A percentile compares a stretch with the other conserved stretches of the same genome.
These are phyloP conservation scores for Fraxinus americana DNA, from an alignment of 257 asterid genomes.

Conservation along the genomic window DNA sequence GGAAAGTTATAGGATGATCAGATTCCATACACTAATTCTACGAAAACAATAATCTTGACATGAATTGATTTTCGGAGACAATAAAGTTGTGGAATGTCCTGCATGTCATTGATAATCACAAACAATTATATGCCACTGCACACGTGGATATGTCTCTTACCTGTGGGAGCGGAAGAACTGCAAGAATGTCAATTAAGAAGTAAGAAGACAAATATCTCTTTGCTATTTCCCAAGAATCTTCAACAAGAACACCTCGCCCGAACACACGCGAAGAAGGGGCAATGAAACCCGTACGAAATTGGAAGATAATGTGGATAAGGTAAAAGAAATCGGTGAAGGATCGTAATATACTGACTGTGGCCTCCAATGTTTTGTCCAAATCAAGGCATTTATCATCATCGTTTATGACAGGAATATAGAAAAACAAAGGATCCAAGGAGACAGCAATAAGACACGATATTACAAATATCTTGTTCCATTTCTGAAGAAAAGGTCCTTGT, in stretches of 20 bases:
- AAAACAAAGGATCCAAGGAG: conserved; percentile 95
- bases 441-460: conserved; percentile 79
- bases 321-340: conserved; percentile 87
- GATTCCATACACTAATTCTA: conserved; percentile 23
- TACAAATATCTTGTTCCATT: conserved; percentile 96
- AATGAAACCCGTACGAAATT: conserved; percentile 92
- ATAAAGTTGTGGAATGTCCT: neutral
- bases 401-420: conserved; percentile 83
- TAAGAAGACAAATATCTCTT: conserved; percentile 85
- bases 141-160: conserved; percentile 36
- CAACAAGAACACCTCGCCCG: conserved; percentile 97
- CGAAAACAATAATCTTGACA: conserved; percentile 5
- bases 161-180: conserved; percentile 99
- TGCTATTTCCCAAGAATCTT: conserved; percentile 92
- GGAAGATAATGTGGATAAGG: conserved; percentile 85
- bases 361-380: conserved; percentile 75
- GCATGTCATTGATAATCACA: conserved; percentile 1
- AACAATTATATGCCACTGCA: conserved; percentile 3
- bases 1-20: conserved; percentile 30
- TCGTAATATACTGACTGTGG: conserved; percentile 74
- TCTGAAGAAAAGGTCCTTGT: conserved; percentile 90
- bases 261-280: conserved; percentile 97
- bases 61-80: neutral
- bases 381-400: conserved; percentile 73
- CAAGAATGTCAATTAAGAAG: conserved; percentile 87